Percentiles rank a stretch among this genome's conserved stretches.
Conservation (phyloP, 805 yeast genomes). For the Dipodascopsis tothii region DNA sequence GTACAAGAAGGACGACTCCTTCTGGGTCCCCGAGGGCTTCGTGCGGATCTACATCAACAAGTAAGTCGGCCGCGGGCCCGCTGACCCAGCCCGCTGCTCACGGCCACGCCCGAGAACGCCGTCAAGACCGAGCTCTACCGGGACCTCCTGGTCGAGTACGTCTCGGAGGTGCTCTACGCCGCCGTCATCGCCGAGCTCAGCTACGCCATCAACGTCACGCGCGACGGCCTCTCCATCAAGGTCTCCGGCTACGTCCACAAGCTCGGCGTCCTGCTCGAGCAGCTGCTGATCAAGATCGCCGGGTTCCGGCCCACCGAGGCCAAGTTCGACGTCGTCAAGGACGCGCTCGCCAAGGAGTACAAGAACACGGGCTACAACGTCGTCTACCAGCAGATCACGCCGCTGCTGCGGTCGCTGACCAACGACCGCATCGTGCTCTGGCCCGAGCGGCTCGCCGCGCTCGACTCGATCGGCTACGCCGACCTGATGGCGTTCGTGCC, state of each 20-base stretch:
- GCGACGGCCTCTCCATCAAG: conserved; percentile 63
- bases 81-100: conserved; percentile 43
- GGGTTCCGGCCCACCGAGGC: conserved; percentile 45
- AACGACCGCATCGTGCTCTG: conserved; percentile 64
- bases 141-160: conserved; percentile 65
- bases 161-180: conserved; percentile 70
- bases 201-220: conserved; percentile 48
- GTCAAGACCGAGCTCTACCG: conserved; percentile 55
- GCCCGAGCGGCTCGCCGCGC: conserved; percentile 46
- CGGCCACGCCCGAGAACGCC: conserved; percentile 50
- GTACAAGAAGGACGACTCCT: conserved; percentile 85
- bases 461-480: conserved; percentile 39
- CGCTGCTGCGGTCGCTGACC: conserved; percentile 53
- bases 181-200: conserved; percentile 76
- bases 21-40: conserved; percentile 80
- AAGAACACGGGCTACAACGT: conserved; percentile 63
- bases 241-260: conserved; percentile 82
- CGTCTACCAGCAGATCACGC: conserved; percentile 73
- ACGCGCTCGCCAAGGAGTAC: conserved; percentile 52
- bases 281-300: conserved; percentile 49
- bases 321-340: conserved; percentile 62
- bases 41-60: conserved; percentile 54
- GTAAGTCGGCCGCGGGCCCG: background rate
- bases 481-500: conserved; percentile 47
- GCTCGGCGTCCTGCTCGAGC: conserved; percentile 51